phyloP scores from a whole-genome alignment of 2,329 filamentous ascomycete species.

The Leptographium procerum region DNA sequence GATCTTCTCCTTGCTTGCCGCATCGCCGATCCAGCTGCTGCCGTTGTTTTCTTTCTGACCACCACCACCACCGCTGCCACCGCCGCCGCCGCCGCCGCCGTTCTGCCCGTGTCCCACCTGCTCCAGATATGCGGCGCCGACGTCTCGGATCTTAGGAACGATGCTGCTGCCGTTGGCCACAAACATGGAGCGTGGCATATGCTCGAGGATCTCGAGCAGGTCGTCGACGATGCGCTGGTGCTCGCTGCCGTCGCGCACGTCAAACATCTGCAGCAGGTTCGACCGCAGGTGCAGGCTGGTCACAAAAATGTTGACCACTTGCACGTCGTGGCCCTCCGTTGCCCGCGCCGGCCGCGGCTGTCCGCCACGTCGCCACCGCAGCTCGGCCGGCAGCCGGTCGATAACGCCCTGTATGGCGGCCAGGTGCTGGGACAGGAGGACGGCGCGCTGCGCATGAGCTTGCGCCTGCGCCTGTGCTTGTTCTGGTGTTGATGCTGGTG shows the following conservation, averaged over 20 bases:
- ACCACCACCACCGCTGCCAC: too few species aligned
- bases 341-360: neutral
- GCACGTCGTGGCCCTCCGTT: conserved; percentile 24
- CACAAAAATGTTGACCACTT: conserved; percentile 25
- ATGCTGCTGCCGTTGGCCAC: conserved; percentile 23
- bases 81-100: neutral
- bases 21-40: neutral
- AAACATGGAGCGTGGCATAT: conserved; percentile 8
- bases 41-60: too few species aligned
- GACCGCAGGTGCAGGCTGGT: conserved; percentile 25
- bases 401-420: conserved; percentile 18
- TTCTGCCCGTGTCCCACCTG: conserved; percentile 13
- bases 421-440: conserved; percentile 3
- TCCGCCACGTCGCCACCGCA: conserved; percentile 22
- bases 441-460: too few species aligned
- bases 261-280: conserved; percentile 23
- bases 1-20: conserved; percentile 15
- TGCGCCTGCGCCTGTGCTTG: too few species aligned
- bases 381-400: conserved; percentile 20
- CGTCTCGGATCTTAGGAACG: conserved; percentile 26
- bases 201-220: conserved; percentile 10
- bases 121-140: conserved; percentile 23
- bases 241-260: conserved; percentile 12
- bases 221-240: conserved; percentile 24
- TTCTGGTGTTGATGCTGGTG: too few species aligned